Evolutionary conservation across 2,329 filamentous ascomycete species (phyloP), one percentile per base, ranked within the genome.

Genomic region (Bipolaris victoriae): DNA sequence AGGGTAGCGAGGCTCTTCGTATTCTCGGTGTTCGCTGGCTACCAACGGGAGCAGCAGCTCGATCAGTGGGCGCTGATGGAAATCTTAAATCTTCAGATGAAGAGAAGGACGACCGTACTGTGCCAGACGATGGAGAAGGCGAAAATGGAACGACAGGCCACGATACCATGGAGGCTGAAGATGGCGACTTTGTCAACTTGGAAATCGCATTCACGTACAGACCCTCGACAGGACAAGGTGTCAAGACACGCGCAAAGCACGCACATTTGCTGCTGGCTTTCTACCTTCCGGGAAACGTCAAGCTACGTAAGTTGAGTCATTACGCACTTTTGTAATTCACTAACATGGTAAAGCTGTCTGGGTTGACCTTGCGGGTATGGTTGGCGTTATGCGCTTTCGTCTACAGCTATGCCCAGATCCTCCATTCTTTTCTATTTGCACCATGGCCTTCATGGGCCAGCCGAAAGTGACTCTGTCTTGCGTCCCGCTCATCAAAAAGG

Each of bases 151-250:
- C 41, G 9, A 66, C 77, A 11, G 68, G 75, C 2, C 67, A 78
- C 9, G 64, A 73, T 9, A 69, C 65, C 10, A 89, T 91, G 87
- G 86, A 90, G 65, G 89, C 88, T 2, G 89, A 91, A 72, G 88
- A 91, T 70, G 89, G 89, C 10, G 89, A 91, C 62, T 92, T 92
- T 66, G 83, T 92, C 72, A 92, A 92, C 67, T 76, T 92, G 50
- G 90, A 93, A 70, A 79, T 92, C 15, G 88, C 88, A 0, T 88
- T 92, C 66, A 87, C 90, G 1, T 93, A 92, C 72, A 82, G 88
- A 35, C 85, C 87, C 9, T 82, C 87, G 29, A 84, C 85, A 0
- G 84, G 83, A 7, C 86, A 84, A 61, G 85, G 83, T 2, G 79
- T 90, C 60, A 81, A 81, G 61, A 79, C 81, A 48, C 88, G 89